Conservation (phyloP, 441 rosid species). For the Codiaeum variegatum region DNA sequence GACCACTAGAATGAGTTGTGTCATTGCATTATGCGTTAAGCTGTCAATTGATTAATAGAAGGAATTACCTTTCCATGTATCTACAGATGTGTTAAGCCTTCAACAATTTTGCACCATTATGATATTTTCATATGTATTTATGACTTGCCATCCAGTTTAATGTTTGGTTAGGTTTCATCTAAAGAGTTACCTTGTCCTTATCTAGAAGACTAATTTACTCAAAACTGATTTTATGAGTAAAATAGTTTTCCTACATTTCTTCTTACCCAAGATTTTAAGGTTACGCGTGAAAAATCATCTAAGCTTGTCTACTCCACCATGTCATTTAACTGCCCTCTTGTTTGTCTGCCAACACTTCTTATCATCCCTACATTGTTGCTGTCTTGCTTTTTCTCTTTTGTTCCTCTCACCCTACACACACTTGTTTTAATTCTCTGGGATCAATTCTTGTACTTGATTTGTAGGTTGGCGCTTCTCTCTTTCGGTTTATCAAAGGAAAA, state of each 20-base stretch:
- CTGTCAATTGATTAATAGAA: not conserved
- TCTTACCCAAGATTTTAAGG: not conserved
- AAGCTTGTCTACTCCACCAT: not conserved
- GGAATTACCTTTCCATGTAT: not conserved
- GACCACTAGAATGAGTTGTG: not conserved
- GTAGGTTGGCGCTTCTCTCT: slow-evolving; percentile 78
- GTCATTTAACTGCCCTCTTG: not conserved
- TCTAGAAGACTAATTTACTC: not conserved
- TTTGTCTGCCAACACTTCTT: not conserved
- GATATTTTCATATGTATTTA: slow-evolving; percentile 2
- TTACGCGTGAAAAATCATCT: not conserved
- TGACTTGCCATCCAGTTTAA: not conserved
- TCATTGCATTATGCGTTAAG: not conserved
- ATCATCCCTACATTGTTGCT: not conserved
- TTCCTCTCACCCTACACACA: no score
- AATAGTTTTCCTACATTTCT: no score
- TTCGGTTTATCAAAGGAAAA: slow-evolving; percentile 69
- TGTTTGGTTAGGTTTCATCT: slow-evolving; percentile 1
- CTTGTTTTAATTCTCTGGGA: not conserved
- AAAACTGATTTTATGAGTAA: no score
- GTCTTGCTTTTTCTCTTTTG: not conserved
- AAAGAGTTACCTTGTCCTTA: not conserved
- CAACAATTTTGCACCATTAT: not conserved
- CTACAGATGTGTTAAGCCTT: not conserved
- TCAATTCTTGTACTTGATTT: slow-evolving; percentile 24